Base-by-base conservation (phyloP, 352 stramenopile species). In the Phytophthora aleatoria region DNA sequence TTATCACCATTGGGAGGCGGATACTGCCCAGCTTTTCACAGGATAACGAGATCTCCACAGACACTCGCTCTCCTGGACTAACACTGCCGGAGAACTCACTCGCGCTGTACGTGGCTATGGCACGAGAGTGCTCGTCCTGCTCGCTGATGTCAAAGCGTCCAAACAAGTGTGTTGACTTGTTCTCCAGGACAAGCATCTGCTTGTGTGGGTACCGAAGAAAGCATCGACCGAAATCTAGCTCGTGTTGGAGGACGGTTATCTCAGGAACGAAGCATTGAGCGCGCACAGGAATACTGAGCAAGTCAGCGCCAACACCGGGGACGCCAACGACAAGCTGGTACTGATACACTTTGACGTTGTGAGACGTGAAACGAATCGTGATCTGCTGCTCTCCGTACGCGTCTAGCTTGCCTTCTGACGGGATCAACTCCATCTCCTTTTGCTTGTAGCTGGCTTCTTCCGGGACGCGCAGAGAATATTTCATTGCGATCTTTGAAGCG, bases 121-220 rank as follows among this genome's bases (percentile, higher is more conserved):
- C 77, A 27, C 75, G 76, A 7, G 89, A 97, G 38, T 94, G 82
- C 28, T 96, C 81, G 38, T 98, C 94, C 48, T 98, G 95, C 45
- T 96, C 85, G 0, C 73, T 62, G 33, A 98, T 91, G 47, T 97
- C 81, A 65, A 96, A 99, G 31, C 90, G 77, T 1, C 89, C 94
- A 11, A 76, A 76, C 33, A 98, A 60, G 31, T 91, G 71, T 0
- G 69, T 36, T 6, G 85, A 95, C 27, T 80, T 89, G 75, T 99
- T 99, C 49, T 94, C 79, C 15, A 99, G 58, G 11, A 84, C 58
- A 2, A 99, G 69, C 35, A 81, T 87, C 54, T 92, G 71, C 27
- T 84, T 87, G 80, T 98, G 97, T 0, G 94, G 87, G 69, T 98
- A 98, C 2, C 94, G 83, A 13, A 99, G 67, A 57, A 96, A 99